These are phyloP conservation scores for Aspergillus sclerotialis DNA, from an alignment of 2,329 filamentous ascomycete genomes.

Conservation along the genomic window DNA sequence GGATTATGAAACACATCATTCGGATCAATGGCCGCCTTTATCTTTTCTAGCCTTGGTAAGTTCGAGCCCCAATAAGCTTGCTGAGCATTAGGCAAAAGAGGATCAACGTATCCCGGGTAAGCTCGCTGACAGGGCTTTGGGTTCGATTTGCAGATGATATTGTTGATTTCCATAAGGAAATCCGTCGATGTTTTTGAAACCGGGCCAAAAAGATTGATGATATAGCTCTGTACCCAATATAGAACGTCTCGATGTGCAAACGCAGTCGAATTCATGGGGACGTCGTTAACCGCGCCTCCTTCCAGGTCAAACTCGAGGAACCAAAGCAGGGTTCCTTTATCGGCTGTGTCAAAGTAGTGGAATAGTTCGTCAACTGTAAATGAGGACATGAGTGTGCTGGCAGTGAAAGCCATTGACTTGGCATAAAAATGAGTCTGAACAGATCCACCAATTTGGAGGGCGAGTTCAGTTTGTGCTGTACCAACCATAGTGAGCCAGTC, in stretches of 20 bases:
- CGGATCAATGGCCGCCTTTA: conserved; percentile 51
- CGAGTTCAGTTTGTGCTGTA: conserved; percentile 19
- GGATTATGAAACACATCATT: conserved; percentile 53
- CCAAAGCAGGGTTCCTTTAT: conserved; percentile 51
- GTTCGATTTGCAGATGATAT: conserved; percentile 21
- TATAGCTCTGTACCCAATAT: conserved; percentile 59
- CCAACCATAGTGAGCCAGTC: conserved; percentile 23
- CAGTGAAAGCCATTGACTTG: conserved; percentile 51
- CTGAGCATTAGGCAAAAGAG: conserved; percentile 40
- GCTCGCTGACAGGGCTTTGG: conserved; percentile 39
- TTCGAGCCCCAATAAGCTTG: conserved; percentile 52
- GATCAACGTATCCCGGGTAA: conserved; percentile 60
- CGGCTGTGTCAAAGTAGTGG: conserved; percentile 43
- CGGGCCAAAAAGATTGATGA: conserved; percentile 40
- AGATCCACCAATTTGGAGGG: conserved; percentile 24
- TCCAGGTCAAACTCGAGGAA: conserved; percentile 57
- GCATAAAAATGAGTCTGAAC: conserved; percentile 48
- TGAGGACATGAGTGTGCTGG: conserved; percentile 42
- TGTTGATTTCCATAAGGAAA: conserved; percentile 49
- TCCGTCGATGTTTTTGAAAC: conserved; percentile 41
- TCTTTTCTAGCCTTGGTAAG: conserved; percentile 37
- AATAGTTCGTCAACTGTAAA: conserved; percentile 46
- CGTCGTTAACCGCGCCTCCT: conserved; percentile 54
- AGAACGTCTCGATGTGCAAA: conserved; percentile 59
- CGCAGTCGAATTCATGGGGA: conserved; percentile 49